A percentile compares a stretch with the other conserved stretches of the same genome.
These are phyloP conservation scores for Coemansia guatemalensis DNA, from an alignment of 192 early-diverging fungal species.

Conservation along the genomic window DNA sequence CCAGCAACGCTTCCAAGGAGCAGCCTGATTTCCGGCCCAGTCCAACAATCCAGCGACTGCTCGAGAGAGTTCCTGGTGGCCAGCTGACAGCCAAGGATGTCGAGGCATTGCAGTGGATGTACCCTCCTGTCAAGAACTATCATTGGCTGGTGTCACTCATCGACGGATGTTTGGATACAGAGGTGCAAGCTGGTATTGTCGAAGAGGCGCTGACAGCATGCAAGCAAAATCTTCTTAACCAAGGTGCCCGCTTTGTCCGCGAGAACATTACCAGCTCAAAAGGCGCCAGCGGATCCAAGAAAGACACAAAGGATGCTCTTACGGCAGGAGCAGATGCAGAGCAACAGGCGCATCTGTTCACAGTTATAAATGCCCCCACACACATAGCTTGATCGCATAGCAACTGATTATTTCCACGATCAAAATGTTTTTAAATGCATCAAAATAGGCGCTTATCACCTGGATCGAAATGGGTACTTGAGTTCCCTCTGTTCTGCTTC, in stretches of 20 bases:
- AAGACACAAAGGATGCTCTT: not conserved
- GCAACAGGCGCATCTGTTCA: constrained; percentile 35
- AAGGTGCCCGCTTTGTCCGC: constrained; percentile 28
- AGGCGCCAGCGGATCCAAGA: not conserved
- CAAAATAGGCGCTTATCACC: no score
- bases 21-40: not conserved
- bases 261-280: constrained; percentile 6
- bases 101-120: constrained; percentile 30
- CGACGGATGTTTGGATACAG: constrained; percentile 36
- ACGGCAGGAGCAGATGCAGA: constrained; percentile 23
- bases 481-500: no score
- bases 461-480: no score
- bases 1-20: no score
- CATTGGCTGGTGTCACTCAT: constrained; percentile 45
- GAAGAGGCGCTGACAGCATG: constrained; percentile 37
- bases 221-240: constrained; percentile 33
- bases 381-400: no score
- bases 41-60: not conserved
- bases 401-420: no score
- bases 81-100: constrained; percentile 8
- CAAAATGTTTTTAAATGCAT: no score
- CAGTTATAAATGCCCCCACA: not conserved
- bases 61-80: constrained; percentile 7
- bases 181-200: constrained; percentile 30
- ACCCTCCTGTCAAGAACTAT: constrained; percentile 30